Base-by-base conservation (phyloP, 2,329 filamentous ascomycete genomes). In the Tetracladium maxilliforme region DNA sequence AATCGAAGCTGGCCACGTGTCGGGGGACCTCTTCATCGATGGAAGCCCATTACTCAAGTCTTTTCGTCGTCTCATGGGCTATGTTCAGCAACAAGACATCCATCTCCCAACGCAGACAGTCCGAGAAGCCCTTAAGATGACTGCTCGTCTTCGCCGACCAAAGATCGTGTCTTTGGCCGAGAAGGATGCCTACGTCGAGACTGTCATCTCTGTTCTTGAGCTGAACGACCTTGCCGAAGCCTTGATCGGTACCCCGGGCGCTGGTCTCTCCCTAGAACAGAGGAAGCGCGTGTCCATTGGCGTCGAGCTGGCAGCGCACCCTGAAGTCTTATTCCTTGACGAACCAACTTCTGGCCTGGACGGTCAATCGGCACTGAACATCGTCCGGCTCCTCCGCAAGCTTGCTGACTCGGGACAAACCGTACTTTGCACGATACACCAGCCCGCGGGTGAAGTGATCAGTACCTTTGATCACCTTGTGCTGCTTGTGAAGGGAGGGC, bases 1-100 rank as follows among this genome's bases (percentile, higher is more conserved):
- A 44, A 78, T 78, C 5, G 84, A 80, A 0, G 87, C 87, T 73
- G 86, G 86, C 51, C 76, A 92, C 7, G 82, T 94, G 25, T 71
- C 69, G 4, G 86, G 86, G 25, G 77, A 87, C 36, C 90, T 92
- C 74, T 45, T 67, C 10, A 62, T 70, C 7, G 61, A 69, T 27
- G 64, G 64, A 16, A 61, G 58, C 16, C 72, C 68, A 14, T 69
- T 78, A 20, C 81, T 87, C 34, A 61, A 63, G 19, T 83, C 77
- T 0, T 93, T 93, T 64, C n/a, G n/a, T n/a, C n/a, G n/a, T n/a
- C 35, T 59, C 5, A 92, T 82, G 0, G 86, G 84, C 17, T 93
- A 93, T 38, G 84, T 87, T 19, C 82, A 93, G 44, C 86, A 94
- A 47, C 83, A 69, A 48, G 73, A 79, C 34, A 59, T 79, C 3